A percentile compares a stretch with the other conserved stretches of the same genome.
phyloP scores from a whole-genome alignment of 495 filamentous ascomycete genomes.

The Xylaria telfairii region DNA sequence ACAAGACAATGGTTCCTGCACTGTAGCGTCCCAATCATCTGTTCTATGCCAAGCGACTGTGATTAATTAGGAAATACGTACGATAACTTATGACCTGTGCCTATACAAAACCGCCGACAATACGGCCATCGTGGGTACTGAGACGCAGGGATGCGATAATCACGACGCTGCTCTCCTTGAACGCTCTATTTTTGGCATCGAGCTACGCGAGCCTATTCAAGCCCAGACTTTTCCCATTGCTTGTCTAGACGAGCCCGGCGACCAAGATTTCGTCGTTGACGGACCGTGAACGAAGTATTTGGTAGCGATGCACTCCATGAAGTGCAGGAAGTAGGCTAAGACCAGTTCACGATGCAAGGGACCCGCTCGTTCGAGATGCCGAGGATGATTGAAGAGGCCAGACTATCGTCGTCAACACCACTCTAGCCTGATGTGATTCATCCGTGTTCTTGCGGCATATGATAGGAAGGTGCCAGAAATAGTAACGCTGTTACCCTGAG shows the following conservation, averaged over 20 bases:
- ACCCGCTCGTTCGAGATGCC: neutral
- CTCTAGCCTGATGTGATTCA: conserved; percentile 9
- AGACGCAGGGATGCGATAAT: conserved; percentile 7
- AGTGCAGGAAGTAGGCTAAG: neutral
- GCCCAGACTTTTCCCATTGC: conserved; percentile 12
- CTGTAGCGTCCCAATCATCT: conserved; percentile 12
- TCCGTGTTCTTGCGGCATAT: conserved; percentile 10
- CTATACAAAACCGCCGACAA: conserved; percentile 19
- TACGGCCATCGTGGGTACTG: conserved; percentile 11
- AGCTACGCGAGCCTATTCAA: conserved; percentile 10
- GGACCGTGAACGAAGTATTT: neutral
- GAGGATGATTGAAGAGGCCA: conserved; percentile 1
- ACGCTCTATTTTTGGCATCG: conserved; percentile 23
- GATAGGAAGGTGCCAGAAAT: conserved; percentile 12
- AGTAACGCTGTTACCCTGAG: conserved; percentile 1
- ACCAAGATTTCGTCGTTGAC: conserved; percentile 5
- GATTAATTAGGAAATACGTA: conserved; percentile 20
- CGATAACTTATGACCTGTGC: conserved; percentile 11
- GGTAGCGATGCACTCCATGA: neutral
- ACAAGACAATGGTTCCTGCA: neutral
- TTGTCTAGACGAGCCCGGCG: conserved; percentile 19
- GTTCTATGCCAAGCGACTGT: conserved; percentile 15
- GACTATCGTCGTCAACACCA: neutral
- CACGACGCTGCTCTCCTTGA: conserved; percentile 8
- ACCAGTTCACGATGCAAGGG: conserved; percentile 13